Conservation (phyloP, 768 basidiomycete genomes). For the Leccinum barrowsii region DNA sequence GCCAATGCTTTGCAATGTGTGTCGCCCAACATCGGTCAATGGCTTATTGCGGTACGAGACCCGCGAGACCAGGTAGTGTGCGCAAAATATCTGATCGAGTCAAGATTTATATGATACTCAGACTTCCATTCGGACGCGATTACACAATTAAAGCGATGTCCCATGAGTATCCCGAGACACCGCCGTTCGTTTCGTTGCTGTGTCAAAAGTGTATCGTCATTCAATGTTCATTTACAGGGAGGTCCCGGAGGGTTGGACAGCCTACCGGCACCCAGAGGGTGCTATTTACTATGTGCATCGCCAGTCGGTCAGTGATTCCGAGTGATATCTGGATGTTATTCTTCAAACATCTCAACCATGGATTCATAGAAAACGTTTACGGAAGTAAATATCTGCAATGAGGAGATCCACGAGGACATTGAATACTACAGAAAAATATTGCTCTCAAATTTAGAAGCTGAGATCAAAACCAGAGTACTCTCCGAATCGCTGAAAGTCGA, state of each 20-base stretch:
- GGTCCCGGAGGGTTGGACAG: constrained; percentile 40
- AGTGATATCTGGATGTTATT: not conserved
- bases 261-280: constrained; percentile 57
- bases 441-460: constrained; percentile 14
- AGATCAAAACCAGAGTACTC: constrained; percentile 13
- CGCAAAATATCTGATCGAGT: not conserved
- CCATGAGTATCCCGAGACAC: constrained; percentile 12
- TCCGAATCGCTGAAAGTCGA: constrained; percentile 24
- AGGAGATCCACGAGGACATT: constrained; percentile 30
- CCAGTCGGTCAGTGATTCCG: constrained; percentile 35
- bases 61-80: constrained; percentile 9
- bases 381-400: constrained; percentile 49
- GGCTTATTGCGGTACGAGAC: constrained; percentile 4
- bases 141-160: constrained; percentile 14
- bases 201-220: not conserved
- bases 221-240: constrained; percentile 6
- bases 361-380: constrained; percentile 48
- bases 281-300: constrained; percentile 52
- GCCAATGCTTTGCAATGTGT: not conserved
- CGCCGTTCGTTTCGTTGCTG: constrained; percentile 9
- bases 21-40: constrained; percentile 7
- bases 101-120: constrained; percentile 2
- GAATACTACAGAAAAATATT: constrained; percentile 29
- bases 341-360: not conserved
- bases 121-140: not conserved